phyloP scores from a whole-genome alignment of 1,139 yeast species.

The Yamadazyma buinensis region DNA sequence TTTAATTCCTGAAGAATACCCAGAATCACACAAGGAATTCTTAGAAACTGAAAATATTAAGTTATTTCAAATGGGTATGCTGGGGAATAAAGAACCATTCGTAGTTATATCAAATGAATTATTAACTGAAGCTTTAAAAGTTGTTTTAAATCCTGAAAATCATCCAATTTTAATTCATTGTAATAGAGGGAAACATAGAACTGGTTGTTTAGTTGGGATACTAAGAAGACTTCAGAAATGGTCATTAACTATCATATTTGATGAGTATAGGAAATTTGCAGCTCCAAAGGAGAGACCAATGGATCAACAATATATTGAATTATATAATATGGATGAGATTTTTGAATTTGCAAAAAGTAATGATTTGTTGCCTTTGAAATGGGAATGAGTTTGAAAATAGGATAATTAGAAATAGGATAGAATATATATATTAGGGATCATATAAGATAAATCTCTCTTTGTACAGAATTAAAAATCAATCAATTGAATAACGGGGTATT shows the following conservation, averaged over 20 bases:
- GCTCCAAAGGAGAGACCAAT: conserved; percentile 92
- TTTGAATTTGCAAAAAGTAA: conserved; percentile 47
- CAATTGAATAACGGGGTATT: too few species aligned
- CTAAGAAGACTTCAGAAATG: conserved; percentile 82
- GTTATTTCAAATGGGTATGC: conserved; percentile 85
- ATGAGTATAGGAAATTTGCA: conserved; percentile 90
- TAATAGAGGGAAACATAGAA: conserved; percentile 93
- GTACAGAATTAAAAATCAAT: too few species aligned
- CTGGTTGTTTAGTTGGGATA: conserved; percentile 95
- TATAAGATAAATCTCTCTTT: too few species aligned
- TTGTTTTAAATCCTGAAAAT: conserved; percentile 76
- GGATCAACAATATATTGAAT: conserved; percentile 92
- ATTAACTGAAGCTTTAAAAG: conserved; percentile 76
- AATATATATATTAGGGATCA: too few species aligned
- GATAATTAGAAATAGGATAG: background rate
- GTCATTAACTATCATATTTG: conserved; percentile 91
- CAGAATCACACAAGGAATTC: conserved; percentile 67
- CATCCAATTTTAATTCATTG: conserved; percentile 93
- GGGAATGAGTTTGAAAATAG: conserved; percentile 40
- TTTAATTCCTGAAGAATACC: conserved; percentile 88
- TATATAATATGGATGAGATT: conserved; percentile 68
- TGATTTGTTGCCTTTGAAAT: conserved; percentile 62
- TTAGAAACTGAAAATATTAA: conserved; percentile 56
- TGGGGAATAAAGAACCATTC: conserved; percentile 95
- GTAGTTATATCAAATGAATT: conserved; percentile 77